A percentile compares a stretch with the other conserved stretches of the same genome.
These are phyloP conservation scores for Arthrobotrys megalospora DNA, from an alignment of 2,329 filamentous ascomycete species.

Conservation along the genomic window DNA sequence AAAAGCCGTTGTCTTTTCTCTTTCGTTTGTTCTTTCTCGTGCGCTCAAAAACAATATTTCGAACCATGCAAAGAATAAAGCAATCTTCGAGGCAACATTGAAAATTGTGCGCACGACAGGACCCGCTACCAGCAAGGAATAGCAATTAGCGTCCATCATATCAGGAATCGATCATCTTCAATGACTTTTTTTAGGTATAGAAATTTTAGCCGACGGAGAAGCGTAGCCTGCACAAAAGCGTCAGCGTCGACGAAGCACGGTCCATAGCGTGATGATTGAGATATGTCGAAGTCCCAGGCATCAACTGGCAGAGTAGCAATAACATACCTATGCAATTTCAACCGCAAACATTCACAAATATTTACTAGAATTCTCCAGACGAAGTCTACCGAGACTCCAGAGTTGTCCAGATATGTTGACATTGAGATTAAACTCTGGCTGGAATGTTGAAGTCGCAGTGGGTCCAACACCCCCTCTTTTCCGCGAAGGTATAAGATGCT, in stretches of 20 bases:
- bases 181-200: constrained; percentile 13
- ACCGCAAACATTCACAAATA: constrained; percentile 51
- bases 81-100: constrained; percentile 60
- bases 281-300: constrained; percentile 6
- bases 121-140: constrained; percentile 53
- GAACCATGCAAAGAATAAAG: constrained; percentile 60
- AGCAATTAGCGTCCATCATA: constrained; percentile 55
- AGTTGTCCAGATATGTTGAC: constrained; percentile 52
- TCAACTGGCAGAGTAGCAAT: constrained; percentile 36
- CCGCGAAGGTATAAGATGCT: constrained; percentile 57
- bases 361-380: constrained; percentile 33
- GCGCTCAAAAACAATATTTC: constrained; percentile 60
- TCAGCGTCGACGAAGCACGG: constrained; percentile 42
- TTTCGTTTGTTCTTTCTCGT: constrained; percentile 39
- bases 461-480: constrained; percentile 55
- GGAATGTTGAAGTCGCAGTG: constrained; percentile 45
- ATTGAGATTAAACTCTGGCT: constrained; percentile 48
- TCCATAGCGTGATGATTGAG: constrained; percentile 26
- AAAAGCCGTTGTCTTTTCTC: constrained; percentile 37
- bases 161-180: constrained; percentile 41
- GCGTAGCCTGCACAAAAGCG: constrained; percentile 49
- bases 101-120: constrained; percentile 58
- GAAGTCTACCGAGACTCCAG: constrained; percentile 35
- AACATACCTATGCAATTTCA: constrained; percentile 58
- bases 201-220: constrained; percentile 44